Evolutionary conservation across 306 rosid species (phyloP).

Genomic region (Cicer cuneatum): DNA sequence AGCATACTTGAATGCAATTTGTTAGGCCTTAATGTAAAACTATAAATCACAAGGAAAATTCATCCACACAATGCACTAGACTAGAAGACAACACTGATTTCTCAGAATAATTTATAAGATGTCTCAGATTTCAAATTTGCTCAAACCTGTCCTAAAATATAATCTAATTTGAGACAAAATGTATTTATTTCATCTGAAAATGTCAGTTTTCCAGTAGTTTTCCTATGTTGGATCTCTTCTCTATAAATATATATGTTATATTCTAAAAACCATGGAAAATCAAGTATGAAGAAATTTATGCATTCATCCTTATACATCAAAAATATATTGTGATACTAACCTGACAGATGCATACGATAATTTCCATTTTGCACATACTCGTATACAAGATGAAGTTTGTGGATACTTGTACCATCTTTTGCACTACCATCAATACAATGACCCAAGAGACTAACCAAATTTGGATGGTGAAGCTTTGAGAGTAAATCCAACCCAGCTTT

Average conservation of each 20-base stretch:
- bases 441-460: conserved; percentile 85
- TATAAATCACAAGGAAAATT: too few species aligned
- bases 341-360: conserved; percentile 67
- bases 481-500: conserved; percentile 75
- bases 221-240: too few species aligned
- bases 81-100: too few species aligned
- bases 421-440: conserved; percentile 68
- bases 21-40: too few species aligned
- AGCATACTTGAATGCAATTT: too few species aligned
- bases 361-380: conserved; percentile 72
- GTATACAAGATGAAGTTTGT: conserved; percentile 67
- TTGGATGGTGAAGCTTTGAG: conserved; percentile 90
- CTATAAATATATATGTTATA: not conserved
- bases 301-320: not conserved
- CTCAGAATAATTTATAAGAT: too few species aligned
- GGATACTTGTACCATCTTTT: conserved; percentile 59
- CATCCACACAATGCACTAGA: too few species aligned
- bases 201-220: too few species aligned
- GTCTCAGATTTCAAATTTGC: too few species aligned
- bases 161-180: too few species aligned
- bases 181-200: too few species aligned
- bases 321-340: conserved; percentile 46
- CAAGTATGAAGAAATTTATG: conserved; percentile 14
- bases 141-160: too few species aligned
- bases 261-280: conserved; percentile 11